Evolutionary conservation across 179 eudicot genomes (phyloP), one percentile per base, ranked within the genome.

Genomic region (Monotropa hypopitys): DNA sequence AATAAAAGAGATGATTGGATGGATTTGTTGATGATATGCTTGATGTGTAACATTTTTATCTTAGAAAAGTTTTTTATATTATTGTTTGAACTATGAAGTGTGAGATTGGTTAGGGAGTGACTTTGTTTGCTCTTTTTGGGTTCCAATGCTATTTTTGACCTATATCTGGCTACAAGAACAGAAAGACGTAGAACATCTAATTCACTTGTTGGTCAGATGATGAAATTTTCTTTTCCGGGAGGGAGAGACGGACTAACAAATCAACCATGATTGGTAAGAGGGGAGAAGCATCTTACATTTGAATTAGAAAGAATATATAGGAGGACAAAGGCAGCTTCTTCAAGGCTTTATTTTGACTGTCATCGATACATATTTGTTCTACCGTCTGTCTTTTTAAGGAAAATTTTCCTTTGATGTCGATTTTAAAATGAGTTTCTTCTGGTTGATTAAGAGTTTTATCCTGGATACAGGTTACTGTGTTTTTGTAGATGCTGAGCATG

Each of bases 401-500:
- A 20, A 61, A 20, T 10, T 45, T 12, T 57, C 20, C 40, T 43
- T 10, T 68, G 45, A 30, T 40, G 59, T 76, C 5, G 42, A 46
- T 76, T 12, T 59, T 23, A 56, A 47, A 8, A 13, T 10, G 35
- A 76, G 54, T 59, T 76, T 62, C 80, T 77, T 68, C 20, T 46
- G 65, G 38, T 80, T 66, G 61, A 54, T 53, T 51, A 33, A 54
- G 26, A 51, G 50, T 69, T 72, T 50, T 42, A 21, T 35, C 38
- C 56, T 49, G 43, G 40, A 20, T 84, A 83, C 79, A 95, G 99
- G 98, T 28, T 91, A 87, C 78, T 95, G 99, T 88, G 98, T 89
- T 59, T 95, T 95, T 78, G 82, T 95, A 83, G 99, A 95, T 81
- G 98, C 99, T 73, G 99, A 95, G 84, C 99, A 95, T 79, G 97